A percentile compares a stretch with the other conserved stretches of the same genome.
Conservation (phyloP, 169 alveolate genomes). For the Eimeria necatrix region DNA sequence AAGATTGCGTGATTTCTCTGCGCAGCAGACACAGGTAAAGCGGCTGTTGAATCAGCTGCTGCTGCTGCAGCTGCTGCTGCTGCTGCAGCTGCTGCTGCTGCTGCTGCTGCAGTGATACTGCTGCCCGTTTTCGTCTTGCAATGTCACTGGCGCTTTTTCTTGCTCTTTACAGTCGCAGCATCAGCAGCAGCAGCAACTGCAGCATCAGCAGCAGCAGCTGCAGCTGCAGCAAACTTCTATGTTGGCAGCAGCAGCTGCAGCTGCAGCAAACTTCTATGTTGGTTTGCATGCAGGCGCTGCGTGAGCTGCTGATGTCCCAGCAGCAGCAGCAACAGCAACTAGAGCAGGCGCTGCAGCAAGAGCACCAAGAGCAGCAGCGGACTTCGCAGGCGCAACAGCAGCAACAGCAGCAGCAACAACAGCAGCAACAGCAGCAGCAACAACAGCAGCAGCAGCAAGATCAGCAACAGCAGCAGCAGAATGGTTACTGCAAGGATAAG, state of each 20-base stretch:
- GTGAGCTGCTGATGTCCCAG: background rate
- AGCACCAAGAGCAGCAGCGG: background rate
- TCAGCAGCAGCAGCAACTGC: background rate
- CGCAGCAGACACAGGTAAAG: slow-evolving; percentile 12
- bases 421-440: background rate
- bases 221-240: background rate
- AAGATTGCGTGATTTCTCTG: background rate
- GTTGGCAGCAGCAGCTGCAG: background rate
- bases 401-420: background rate
- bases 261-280: background rate
- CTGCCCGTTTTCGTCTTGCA: no score
- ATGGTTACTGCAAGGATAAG: slow-evolving; percentile 7
- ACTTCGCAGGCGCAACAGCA: background rate
- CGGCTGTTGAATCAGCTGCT: background rate
- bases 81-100: background rate
- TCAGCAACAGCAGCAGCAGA: slow-evolving; percentile 19
- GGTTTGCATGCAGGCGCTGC: slow-evolving; percentile 24
- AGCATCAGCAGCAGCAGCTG: slow-evolving; percentile 19
- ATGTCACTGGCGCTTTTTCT: no score
- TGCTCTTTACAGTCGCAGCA: background rate
- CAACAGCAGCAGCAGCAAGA: background rate
- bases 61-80: slow-evolving; percentile 1
- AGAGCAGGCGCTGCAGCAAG: slow-evolving; percentile 8
- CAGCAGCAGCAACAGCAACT: slow-evolving; percentile 48
- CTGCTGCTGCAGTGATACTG: background rate